Conservation (phyloP, 106 monocot genomes). For the Phalaenopsis equestris region DNA sequence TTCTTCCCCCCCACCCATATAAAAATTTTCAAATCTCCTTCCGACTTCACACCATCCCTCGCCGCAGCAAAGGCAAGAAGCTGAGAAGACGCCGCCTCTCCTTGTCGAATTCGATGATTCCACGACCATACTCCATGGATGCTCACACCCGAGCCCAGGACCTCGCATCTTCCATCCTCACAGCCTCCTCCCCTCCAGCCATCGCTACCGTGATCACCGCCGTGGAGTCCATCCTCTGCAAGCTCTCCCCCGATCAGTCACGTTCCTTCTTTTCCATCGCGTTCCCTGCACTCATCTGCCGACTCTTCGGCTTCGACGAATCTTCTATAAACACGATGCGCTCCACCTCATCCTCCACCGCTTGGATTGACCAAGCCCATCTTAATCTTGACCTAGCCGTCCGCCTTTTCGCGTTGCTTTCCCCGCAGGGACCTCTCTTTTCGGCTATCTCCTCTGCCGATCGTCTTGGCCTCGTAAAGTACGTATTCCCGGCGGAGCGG, state of each 20-base stretch:
- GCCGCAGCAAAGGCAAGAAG: not conserved
- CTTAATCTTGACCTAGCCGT: slow-evolving; percentile 28
- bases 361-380: slow-evolving; percentile 54
- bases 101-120: slow-evolving; percentile 19
- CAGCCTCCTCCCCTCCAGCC: slow-evolving; percentile 31
- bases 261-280: slow-evolving; percentile 79
- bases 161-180: slow-evolving; percentile 44
- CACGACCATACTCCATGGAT: slow-evolving; percentile 30
- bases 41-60: not conserved
- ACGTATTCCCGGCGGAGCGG: slow-evolving; percentile 66
- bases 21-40: slow-evolving; percentile 1
- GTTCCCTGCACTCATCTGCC: slow-evolving; percentile 66
- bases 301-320: slow-evolving; percentile 73
- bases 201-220: slow-evolving; percentile 42
- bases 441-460: slow-evolving; percentile 50
- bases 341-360: slow-evolving; percentile 10
- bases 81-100: not conserved
- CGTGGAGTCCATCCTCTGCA: slow-evolving; percentile 49
- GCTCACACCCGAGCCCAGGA: slow-evolving; percentile 44
- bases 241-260: slow-evolving; percentile 43
- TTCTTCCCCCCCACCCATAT: not conserved
- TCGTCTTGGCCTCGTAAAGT: slow-evolving; percentile 37
- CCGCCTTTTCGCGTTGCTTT: slow-evolving; percentile 48
- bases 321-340: slow-evolving; percentile 6
- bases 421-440: slow-evolving; percentile 49